Percentiles rank a stretch among this genome's conserved stretches.
These are phyloP conservation scores for Aspergillus mulundensis DNA, from an alignment of 495 filamentous ascomycete genomes.

Conservation along the genomic window DNA sequence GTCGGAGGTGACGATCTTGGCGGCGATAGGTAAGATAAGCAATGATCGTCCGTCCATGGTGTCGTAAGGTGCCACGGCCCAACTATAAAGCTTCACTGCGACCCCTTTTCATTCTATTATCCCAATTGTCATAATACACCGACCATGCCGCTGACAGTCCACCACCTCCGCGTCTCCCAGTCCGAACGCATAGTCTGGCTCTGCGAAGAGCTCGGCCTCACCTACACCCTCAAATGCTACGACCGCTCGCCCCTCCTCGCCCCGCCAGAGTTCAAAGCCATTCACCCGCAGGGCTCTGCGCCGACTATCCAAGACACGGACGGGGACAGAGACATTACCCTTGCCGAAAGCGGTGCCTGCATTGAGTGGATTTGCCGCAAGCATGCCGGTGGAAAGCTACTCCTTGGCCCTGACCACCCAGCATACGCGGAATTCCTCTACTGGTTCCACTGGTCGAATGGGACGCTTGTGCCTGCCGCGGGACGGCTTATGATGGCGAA, in stretches of 20 bases:
- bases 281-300: constrained; percentile 45
- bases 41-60: no score
- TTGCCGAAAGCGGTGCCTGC: constrained; percentile 50
- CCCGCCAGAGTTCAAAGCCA: constrained; percentile 41
- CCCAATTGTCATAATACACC: no score
- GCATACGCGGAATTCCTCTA: constrained; percentile 52
- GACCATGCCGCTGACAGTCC: constrained; percentile 40
- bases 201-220: constrained; percentile 54
- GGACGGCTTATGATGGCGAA: background rate
- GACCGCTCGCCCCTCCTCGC: constrained; percentile 43
- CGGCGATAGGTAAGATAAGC: no score
- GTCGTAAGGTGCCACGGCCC: no score
- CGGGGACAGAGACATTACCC: constrained; percentile 24
- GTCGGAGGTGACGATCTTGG: no score
- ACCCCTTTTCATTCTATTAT: no score
- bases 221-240: constrained; percentile 49
- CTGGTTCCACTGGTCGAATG: constrained; percentile 57
- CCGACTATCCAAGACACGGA: constrained; percentile 49
- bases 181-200: constrained; percentile 57
- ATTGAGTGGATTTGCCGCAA: constrained; percentile 52
- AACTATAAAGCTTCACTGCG: no score
- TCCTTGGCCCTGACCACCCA: constrained; percentile 31
- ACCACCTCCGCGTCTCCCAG: constrained; percentile 52
- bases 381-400: constrained; percentile 40
- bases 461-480: constrained; percentile 39